Evolutionary conservation across 768 basidiomycete species (phyloP).

Genomic region (Mycena maculata): DNA sequence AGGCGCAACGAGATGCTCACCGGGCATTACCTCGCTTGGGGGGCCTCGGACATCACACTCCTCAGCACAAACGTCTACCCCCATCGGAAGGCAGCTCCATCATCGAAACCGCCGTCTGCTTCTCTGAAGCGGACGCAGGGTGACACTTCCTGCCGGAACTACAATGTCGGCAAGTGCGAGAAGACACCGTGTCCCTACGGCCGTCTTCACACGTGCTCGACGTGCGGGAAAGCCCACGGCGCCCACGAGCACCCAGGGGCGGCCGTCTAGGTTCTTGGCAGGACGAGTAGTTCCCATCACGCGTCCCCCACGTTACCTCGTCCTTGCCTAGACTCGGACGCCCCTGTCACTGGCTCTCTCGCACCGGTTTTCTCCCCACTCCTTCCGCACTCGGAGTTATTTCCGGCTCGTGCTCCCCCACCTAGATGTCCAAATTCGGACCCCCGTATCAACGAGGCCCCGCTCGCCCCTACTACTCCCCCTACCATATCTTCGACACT

Average conservation of each 20-base stretch:
- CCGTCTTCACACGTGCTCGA: conserved; percentile 11
- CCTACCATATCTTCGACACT: conserved; percentile 19
- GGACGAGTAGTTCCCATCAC: conserved; percentile 3
- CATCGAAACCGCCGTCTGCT: not conserved
- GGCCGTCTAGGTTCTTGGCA: not conserved
- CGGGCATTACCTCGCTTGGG: conserved; percentile 6
- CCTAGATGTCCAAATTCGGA: conserved; percentile 28
- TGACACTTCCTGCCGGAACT: not conserved
- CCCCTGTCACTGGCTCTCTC: conserved; percentile 5
- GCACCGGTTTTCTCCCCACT: not conserved
- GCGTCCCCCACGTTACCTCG: conserved; percentile 6
- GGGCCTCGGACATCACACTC: not conserved
- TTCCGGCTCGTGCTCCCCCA: conserved; percentile 11
- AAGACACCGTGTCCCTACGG: not conserved
- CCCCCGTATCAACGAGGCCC: conserved; percentile 22
- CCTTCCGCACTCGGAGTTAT: not conserved
- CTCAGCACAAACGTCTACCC: not conserved
- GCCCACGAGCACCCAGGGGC: not conserved
- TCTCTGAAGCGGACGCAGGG: not conserved
- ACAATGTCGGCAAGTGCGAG: not conserved
- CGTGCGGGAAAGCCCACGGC: conserved; percentile 16
- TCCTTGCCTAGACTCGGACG: conserved; percentile 1
- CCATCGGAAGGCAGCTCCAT: not conserved
- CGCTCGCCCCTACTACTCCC: not conserved
- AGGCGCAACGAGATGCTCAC: conserved; percentile 1